Percentiles rank a stretch among this genome's conserved stretches.
Evolutionary conservation across 148 eudicot genomes (phyloP).

Genomic region (Rhododendron vialii): DNA sequence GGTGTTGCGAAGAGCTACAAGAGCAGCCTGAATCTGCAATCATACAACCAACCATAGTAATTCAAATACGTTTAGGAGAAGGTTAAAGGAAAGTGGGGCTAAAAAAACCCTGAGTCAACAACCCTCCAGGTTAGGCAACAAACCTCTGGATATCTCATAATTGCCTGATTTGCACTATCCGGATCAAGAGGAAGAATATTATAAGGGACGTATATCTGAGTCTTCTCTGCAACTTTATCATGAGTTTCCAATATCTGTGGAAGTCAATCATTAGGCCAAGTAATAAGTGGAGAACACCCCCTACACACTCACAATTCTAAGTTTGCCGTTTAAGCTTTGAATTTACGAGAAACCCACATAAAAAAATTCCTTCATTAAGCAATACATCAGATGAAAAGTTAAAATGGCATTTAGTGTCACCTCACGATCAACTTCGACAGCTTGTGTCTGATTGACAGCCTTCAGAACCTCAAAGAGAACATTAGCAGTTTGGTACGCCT

Average conservation of each 20-base stretch:
- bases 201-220: slow-evolving; percentile 82
- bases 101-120: background rate
- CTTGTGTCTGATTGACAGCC: slow-evolving; percentile 89
- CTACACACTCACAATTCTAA: background rate
- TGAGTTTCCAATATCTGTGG: slow-evolving; percentile 88
- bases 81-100: background rate
- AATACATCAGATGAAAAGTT: background rate
- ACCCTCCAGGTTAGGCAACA: background rate
- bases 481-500: slow-evolving; percentile 99
- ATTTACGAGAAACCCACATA: slow-evolving; percentile 10
- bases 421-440: slow-evolving; percentile 96
- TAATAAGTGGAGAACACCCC: background rate
- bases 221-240: slow-evolving; percentile 94
- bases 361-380: background rate
- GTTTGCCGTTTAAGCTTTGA: background rate
- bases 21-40: slow-evolving; percentile 90
- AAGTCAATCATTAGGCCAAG: background rate
- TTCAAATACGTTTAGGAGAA: slow-evolving; percentile 7
- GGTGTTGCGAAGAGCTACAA: slow-evolving; percentile 85
- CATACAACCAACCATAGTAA: background rate
- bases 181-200: slow-evolving; percentile 99
- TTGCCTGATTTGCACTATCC: slow-evolving; percentile 96
- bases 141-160: slow-evolving; percentile 98
- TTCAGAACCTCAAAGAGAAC: slow-evolving; percentile 98
- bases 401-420: slow-evolving; percentile 31